phyloP scores from a whole-genome alignment of 768 basidiomycete species.

The Hysterangium stoloniferum region DNA sequence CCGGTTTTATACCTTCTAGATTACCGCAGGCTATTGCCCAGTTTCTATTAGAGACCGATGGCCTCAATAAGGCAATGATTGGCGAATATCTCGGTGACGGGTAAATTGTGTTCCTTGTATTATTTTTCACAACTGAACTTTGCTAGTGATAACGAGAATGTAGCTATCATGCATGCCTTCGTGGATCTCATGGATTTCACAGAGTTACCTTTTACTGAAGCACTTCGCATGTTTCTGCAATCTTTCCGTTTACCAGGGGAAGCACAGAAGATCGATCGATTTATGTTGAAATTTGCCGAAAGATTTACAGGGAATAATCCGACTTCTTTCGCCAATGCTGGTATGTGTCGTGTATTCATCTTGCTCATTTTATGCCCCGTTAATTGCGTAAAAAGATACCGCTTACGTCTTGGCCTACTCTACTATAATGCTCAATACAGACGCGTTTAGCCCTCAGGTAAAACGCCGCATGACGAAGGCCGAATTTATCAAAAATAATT shows the following conservation, averaged over 20 bases:
- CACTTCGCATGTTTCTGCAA: constrained; percentile 84
- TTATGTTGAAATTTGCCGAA: constrained; percentile 98
- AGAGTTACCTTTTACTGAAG: constrained; percentile 76
- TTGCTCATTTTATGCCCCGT: neutral
- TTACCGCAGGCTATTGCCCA: constrained; percentile 71
- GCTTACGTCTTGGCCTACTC: constrained; percentile 95
- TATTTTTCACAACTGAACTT: neutral
- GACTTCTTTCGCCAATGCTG: constrained; percentile 89
- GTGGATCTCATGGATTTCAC: constrained; percentile 89
- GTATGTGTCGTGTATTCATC: constrained; percentile 33
- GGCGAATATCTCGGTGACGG: constrained; percentile 98
- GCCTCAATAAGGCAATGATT: constrained; percentile 90
- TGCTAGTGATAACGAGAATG: constrained; percentile 75
- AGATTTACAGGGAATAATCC: constrained; percentile 86
- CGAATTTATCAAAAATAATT: constrained; percentile 92
- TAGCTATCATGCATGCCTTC: constrained; percentile 96
- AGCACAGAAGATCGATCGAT: constrained; percentile 97
- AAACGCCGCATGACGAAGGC: constrained; percentile 90
- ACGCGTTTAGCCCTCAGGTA: constrained; percentile 91
- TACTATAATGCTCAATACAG: constrained; percentile 93
- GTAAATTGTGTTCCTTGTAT: constrained; percentile 38
- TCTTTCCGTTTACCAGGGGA: constrained; percentile 96
- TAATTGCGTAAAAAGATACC: constrained; percentile 54
- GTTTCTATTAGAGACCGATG: constrained; percentile 85
- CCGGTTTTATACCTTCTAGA: constrained; percentile 73